A percentile compares a stretch with the other conserved stretches of the same genome.
phyloP scores from a whole-genome alignment of 140 eudicot genomes.

The Senecio squalidus region DNA sequence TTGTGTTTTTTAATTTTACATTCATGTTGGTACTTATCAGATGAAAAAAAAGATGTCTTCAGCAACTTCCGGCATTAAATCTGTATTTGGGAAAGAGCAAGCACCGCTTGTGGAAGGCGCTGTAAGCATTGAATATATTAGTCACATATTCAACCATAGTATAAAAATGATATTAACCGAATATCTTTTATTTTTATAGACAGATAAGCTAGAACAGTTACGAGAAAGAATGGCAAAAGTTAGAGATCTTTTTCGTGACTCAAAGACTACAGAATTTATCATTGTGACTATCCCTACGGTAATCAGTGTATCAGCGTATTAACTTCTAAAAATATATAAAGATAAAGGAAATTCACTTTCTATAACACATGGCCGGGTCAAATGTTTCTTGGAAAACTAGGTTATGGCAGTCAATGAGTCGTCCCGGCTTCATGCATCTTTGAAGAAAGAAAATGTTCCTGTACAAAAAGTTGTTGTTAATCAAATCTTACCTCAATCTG shows the following conservation, averaged over 20 bases:
- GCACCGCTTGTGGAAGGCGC: slow-evolving; percentile 26
- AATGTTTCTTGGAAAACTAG: slow-evolving; percentile 16
- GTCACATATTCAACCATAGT: background rate
- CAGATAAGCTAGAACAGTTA: slow-evolving; percentile 45
- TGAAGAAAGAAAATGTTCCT: slow-evolving; percentile 61
- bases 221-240: slow-evolving; percentile 54
- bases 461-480: slow-evolving; percentile 54
- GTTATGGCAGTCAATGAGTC: slow-evolving; percentile 68
- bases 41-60: slow-evolving; percentile 42
- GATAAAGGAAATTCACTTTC: background rate
- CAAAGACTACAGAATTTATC: slow-evolving; percentile 50
- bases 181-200: slow-evolving; percentile 21
- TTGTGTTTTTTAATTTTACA: slow-evolving; percentile 5
- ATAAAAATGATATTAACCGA: background rate
- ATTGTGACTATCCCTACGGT: slow-evolving; percentile 77
- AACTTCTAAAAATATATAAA: no score
- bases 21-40: slow-evolving; percentile 22
- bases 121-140: slow-evolving; percentile 29
- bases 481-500: slow-evolving; percentile 56
- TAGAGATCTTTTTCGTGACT: slow-evolving; percentile 59
- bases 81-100: slow-evolving; percentile 43
- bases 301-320: slow-evolving; percentile 2
- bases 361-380: background rate
- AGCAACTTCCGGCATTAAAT: slow-evolving; percentile 55
- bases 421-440: slow-evolving; percentile 48